Percentiles rank a stretch among this genome's conserved stretches.
These are phyloP conservation scores for Rhamnella rubrinervis DNA, from an alignment of 331 rosid species.

Conservation along the genomic window DNA sequence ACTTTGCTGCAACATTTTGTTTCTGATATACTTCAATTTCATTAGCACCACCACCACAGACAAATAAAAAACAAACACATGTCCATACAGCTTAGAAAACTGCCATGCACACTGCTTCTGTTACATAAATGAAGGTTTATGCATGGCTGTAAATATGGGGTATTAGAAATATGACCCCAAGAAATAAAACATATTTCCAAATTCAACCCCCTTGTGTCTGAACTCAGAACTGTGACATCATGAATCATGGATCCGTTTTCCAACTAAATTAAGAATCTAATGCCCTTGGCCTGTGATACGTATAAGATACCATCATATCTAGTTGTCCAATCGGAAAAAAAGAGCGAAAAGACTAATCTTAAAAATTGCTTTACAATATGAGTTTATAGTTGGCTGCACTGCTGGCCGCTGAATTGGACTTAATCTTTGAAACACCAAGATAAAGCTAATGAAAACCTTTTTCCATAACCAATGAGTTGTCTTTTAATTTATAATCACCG, in stretches of 20 bases:
- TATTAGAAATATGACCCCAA: neutral
- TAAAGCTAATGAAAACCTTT: constrained; percentile 16
- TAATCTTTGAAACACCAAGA: constrained; percentile 14
- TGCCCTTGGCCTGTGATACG: neutral
- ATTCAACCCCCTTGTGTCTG: constrained; percentile 3
- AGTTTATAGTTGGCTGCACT: constrained; percentile 10
- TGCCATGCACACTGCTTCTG: no score
- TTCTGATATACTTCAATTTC: constrained; percentile 22
- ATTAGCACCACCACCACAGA: constrained; percentile 2
- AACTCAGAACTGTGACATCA: neutral
- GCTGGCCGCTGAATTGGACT: constrained; percentile 16
- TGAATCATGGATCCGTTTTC: constrained; percentile 3
- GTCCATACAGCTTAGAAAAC: no score
- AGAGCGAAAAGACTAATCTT: neutral
- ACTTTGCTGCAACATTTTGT: constrained; percentile 27
- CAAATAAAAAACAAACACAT: neutral
- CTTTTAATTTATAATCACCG: constrained; percentile 25
- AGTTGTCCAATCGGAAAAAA: constrained; percentile 20
- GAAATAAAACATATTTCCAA: neutral
- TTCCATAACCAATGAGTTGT: constrained; percentile 47
- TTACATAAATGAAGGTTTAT: no score
- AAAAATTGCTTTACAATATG: constrained; percentile 1
- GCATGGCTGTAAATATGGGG: no score
- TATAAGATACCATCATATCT: constrained; percentile 21
- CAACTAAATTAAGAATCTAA: constrained; percentile 19